phyloP scores from a whole-genome alignment of 73 alveolate genomes.

The Symbiodinium natans region DNA sequence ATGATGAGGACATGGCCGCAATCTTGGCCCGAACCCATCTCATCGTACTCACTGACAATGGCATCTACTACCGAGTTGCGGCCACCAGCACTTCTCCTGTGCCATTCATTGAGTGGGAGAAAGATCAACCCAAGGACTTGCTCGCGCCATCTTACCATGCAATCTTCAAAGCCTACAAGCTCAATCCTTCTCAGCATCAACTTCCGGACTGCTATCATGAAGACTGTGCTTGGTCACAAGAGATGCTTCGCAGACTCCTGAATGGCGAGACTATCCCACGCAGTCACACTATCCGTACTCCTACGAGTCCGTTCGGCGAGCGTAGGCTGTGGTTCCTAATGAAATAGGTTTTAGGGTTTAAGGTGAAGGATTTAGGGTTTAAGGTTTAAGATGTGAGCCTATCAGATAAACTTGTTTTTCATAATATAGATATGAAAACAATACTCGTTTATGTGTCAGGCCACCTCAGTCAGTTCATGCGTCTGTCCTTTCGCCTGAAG shows the following conservation, averaged over 20 bases:
- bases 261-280: neutral
- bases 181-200: neutral
- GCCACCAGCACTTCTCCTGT: neutral
- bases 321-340: too few species aligned
- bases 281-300: neutral
- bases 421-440: too few species aligned
- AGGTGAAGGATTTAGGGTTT: too few species aligned
- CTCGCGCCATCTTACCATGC: neutral
- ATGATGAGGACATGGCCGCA: neutral
- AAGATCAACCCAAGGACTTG: neutral
- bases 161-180: conserved; percentile 17
- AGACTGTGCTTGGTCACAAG: neutral
- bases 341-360: too few species aligned
- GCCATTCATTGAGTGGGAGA: neutral
- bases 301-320: neutral
- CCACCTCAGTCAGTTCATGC: too few species aligned
- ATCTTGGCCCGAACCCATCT: conserved; percentile 24
- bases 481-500: neutral
- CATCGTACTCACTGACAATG: neutral
- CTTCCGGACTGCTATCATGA: neutral
- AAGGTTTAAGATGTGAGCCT: too few species aligned
- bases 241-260: neutral
- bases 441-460: too few species aligned
- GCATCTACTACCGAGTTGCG: neutral
- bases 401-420: too few species aligned